Percentiles rank a stretch among this genome's conserved stretches.
These are phyloP conservation scores for Pseudomassariella vexata DNA, from an alignment of 2,329 filamentous ascomycete genomes.

Conservation along the genomic window DNA sequence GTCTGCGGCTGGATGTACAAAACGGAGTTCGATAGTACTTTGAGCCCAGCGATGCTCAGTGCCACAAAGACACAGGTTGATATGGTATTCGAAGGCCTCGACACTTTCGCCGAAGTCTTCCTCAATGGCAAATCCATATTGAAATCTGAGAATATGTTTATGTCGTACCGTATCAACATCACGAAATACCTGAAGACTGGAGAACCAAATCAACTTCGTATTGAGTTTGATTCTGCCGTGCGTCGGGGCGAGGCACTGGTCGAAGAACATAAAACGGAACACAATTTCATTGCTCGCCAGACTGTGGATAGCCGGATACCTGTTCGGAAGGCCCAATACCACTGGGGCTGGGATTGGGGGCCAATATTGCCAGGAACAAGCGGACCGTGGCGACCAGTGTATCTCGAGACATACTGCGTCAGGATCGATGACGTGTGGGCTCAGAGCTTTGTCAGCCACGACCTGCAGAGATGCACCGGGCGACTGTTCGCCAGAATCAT, in stretches of 20 bases:
- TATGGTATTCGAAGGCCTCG: conserved; percentile 57
- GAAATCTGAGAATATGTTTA: conserved; percentile 57
- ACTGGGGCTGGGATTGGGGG: conserved; percentile 71
- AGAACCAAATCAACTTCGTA: conserved; percentile 44
- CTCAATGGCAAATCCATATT: conserved; percentile 50
- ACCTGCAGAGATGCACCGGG: conserved; percentile 32
- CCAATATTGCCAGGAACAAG: conserved; percentile 52
- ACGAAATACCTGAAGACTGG: conserved; percentile 30
- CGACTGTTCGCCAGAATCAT: conserved; percentile 30
- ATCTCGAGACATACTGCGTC: conserved; percentile 56
- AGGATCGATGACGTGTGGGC: conserved; percentile 54
- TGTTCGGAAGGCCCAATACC: conserved; percentile 62
- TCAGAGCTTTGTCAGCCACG: conserved; percentile 25
- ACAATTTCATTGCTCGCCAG: conserved; percentile 46
- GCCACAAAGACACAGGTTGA: neutral
- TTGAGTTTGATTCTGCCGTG: conserved; percentile 51
- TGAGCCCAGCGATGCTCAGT: no score
- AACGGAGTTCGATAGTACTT: neutral
- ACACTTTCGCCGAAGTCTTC: conserved; percentile 55
- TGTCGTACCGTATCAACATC: conserved; percentile 50
- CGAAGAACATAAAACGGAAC: conserved; percentile 44
- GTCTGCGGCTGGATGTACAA: conserved; percentile 2
- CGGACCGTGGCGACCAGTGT: conserved; percentile 62
- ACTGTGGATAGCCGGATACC: conserved; percentile 38
- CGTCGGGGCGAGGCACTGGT: conserved; percentile 46